phyloP scores from a whole-genome alignment of 1,284 basidiomycete genomes.

The Microbotryomycetes sp. region DNA sequence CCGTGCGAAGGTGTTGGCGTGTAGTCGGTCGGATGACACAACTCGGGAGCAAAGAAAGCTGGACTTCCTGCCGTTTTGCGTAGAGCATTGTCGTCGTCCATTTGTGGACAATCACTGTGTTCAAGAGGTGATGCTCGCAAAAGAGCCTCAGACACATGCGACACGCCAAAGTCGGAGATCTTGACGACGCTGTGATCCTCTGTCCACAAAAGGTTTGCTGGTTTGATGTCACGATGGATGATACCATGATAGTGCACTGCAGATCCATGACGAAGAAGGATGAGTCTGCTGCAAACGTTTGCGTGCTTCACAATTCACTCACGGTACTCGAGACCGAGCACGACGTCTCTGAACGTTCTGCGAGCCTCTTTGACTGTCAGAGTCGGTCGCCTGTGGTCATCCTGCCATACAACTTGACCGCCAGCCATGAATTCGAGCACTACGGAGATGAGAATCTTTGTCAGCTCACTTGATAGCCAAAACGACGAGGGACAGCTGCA shows the following conservation, averaged over 20 bases:
- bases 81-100: slow-evolving; percentile 78
- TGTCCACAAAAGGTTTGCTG: slow-evolving; percentile 90
- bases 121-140: slow-evolving; percentile 53
- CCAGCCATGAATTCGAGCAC: slow-evolving; percentile 95
- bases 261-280: background rate
- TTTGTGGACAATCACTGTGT: slow-evolving; percentile 26
- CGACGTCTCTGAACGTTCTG: slow-evolving; percentile 81
- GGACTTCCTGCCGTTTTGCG: slow-evolving; percentile 94
- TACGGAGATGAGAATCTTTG: slow-evolving; percentile 40
- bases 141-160: slow-evolving; percentile 85
- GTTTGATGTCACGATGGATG: slow-evolving; percentile 99
- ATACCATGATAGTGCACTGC: slow-evolving; percentile 93
- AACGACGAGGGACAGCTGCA: background rate
- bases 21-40: slow-evolving; percentile 52
- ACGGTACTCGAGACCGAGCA: slow-evolving; percentile 90
- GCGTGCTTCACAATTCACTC: slow-evolving; percentile 42
- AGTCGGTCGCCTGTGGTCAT: slow-evolving; percentile 56
- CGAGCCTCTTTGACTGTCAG: slow-evolving; percentile 76
- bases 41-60: slow-evolving; percentile 95
- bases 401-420: slow-evolving; percentile 87
- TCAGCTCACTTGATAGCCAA: background rate
- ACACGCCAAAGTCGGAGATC: slow-evolving; percentile 96
- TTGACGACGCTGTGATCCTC: slow-evolving; percentile 73
- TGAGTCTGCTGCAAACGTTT: slow-evolving; percentile 16
- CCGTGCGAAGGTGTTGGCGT: slow-evolving; percentile 30